phyloP scores from a whole-genome alignment of 2,329 filamentous ascomycete genomes.

The Sporothrix luriei region DNA sequence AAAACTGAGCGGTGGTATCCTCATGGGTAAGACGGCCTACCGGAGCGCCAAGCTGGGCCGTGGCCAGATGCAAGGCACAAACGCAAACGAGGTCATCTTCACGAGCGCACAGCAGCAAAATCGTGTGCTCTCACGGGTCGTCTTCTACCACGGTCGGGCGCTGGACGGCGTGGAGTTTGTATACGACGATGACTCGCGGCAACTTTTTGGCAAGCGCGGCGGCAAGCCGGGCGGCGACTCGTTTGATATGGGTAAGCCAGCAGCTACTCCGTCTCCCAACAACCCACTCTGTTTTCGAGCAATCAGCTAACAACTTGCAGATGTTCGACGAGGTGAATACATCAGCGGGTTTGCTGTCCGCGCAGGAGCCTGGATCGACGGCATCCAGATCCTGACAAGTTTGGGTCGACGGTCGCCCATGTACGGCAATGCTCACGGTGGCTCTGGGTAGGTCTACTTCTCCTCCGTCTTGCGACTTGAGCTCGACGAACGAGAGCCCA shows the following conservation, averaged over 20 bases:
- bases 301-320: conserved; percentile 47
- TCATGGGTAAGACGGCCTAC: conserved; percentile 69
- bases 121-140: conserved; percentile 73
- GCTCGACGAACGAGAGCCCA: not conserved
- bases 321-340: conserved; percentile 81
- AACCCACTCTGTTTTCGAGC: not conserved
- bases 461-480: not conserved
- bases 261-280: not conserved
- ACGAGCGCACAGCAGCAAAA: conserved; percentile 67
- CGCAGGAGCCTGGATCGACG: conserved; percentile 82
- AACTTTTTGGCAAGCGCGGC: conserved; percentile 82
- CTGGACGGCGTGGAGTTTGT: conserved; percentile 89
- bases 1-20: conserved; percentile 68
- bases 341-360: conserved; percentile 84
- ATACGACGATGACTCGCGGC: conserved; percentile 82
- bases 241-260: conserved; percentile 73
- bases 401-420: conserved; percentile 81
- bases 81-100: conserved; percentile 73
- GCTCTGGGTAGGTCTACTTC: conserved; percentile 69
- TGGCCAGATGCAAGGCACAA: conserved; percentile 69
- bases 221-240: conserved; percentile 69
- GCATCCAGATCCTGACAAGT: conserved; percentile 85
- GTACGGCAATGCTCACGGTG: conserved; percentile 79
- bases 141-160: conserved; percentile 74
- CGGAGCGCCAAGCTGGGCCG: conserved; percentile 73